Base-by-base conservation (phyloP, 768 basidiomycete genomes). In the Tubosaeta sp. region DNA sequence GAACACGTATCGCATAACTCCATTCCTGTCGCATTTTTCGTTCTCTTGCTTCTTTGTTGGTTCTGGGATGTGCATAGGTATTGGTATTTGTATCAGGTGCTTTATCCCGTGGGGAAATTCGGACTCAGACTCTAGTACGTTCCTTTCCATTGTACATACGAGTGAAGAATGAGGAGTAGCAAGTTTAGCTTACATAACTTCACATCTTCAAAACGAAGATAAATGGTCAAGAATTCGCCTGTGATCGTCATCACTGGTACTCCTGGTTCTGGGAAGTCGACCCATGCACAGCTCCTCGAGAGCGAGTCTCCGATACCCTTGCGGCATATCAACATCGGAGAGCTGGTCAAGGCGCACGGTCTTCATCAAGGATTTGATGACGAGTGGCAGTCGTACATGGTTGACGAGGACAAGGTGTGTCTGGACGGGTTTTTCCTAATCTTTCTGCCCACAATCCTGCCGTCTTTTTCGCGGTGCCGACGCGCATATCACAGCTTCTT, bases 241-340 rank as follows among this genome's bases (percentile, higher is more conserved):
- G 79, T 85, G 46, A 89, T 95, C 63, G 67, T 95, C 59, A 83
- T 95, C 60, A 95, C 92, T 39, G 93, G 91, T 54, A 94, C 92
- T 14, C 91, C 92, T 11, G 92, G 92, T n/a, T 95, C 93, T 33
- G 95, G 93, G 50, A 99, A 99, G 69, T 88, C 95, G 4, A 94
- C 93, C 1, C 92, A 92, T 70, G 91, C 94, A 2, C 81, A 88
- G 52, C 74, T 93, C n/a, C 81, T 98, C 42, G 82, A 76, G 19
- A 78, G 83, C 37, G 81, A 88, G 53, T 86, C 89, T 0, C 81
- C 82, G 5, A 59, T 86, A 1, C 82, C 85, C 0, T 71, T 97
- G 51, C 75, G 72, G 61, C 89, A 97, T 65, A 77, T 99, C 71
- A 95, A 97, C 62, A 81, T 98, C 45, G 88, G 94, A 32, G 90